Base-by-base conservation (phyloP, 1,284 basidiomycete genomes). In the Stereum hirsutum region DNA sequence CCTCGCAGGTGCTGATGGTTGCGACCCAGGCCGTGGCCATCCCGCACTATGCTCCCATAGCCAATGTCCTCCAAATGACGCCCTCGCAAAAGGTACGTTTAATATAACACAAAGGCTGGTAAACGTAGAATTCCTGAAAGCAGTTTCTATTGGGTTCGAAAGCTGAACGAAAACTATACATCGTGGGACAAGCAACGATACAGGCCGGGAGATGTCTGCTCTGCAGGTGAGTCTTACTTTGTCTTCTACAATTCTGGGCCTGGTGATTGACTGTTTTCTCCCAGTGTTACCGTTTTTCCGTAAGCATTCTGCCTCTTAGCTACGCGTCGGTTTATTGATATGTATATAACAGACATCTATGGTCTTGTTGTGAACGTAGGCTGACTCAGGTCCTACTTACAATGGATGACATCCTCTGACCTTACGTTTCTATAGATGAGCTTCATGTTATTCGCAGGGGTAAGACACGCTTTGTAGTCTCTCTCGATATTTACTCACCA, bases 41-140 rank as follows among this genome's bases (percentile, higher is more conserved):
- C 48, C 63, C 85, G 1, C 85, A 89, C 55, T 77, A 73, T 53
- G 60, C 72, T 0, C 71, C 82, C 1, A 76, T 84, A 35, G 70
- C 78, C 24, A 86, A 84, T 54, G 55, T 82, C 8, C 57, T 82
- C 12, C 79, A 80, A 55, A 71, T 67, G 53, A 68, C 68, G 5
- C 53, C 59, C 11, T 76, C 75, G 54, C 65, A 68, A 48, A 66
- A 62, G 35, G 50, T n/a, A n/a, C n/a, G n/a, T n/a, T n/a, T n/a
- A n/a, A n/a, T n/a, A n/a, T n/a, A n/a, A n/a, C n/a, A n/a, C n/a
- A n/a, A n/a, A n/a, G n/a, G n/a, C n/a, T n/a, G n/a, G n/a, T n/a
- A n/a, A n/a, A n/a, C n/a, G n/a, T n/a, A n/a, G n/a, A n/a, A n/a
- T n/a, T n/a, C n/a, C n/a, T n/a, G n/a, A n/a, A n/a, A n/a, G n/a